phyloP scores from a whole-genome alignment of 1,284 basidiomycete genomes.

The Rugosomyces carneus region DNA sequence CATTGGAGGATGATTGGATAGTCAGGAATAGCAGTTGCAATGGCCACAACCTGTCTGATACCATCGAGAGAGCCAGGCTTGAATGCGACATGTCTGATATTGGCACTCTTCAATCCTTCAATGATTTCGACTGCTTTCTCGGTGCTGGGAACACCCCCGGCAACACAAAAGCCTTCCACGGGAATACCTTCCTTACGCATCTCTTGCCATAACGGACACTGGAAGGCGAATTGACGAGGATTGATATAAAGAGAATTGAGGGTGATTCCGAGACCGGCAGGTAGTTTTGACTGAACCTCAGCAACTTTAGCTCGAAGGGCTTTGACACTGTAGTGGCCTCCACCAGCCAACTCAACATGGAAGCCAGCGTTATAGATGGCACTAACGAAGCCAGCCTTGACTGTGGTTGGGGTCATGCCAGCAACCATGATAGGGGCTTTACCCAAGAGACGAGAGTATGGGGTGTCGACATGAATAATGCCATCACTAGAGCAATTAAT shows the following conservation, averaged over 20 bases:
- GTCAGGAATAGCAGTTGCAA: conserved; percentile 90
- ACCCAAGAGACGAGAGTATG: conserved; percentile 91
- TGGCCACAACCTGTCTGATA: conserved; percentile 94
- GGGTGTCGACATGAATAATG: conserved; percentile 87
- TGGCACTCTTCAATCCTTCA: conserved; percentile 64
- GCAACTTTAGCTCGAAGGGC: conserved; percentile 86
- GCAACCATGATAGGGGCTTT: conserved; percentile 98
- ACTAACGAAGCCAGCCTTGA: conserved; percentile 87
- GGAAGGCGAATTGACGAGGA: conserved; percentile 95
- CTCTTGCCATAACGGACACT: conserved; percentile 95
- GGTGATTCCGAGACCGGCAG: conserved; percentile 86
- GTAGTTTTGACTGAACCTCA: conserved; percentile 81
- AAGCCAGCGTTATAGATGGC: conserved; percentile 92
- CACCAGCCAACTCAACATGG: conserved; percentile 95
- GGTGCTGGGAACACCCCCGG: conserved; percentile 89
- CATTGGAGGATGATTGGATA: conserved; percentile 99
- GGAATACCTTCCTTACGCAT: conserved; percentile 95
- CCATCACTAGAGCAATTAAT: conserved; percentile 60
- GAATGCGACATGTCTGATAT: conserved; percentile 94
- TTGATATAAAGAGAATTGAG: conserved; percentile 98
- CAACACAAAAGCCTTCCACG: conserved; percentile 96
- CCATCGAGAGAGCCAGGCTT: conserved; percentile 98
- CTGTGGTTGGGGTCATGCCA: conserved; percentile 96
- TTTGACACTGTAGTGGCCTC: conserved; percentile 91
- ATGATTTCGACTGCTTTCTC: conserved; percentile 96